Evolutionary conservation across 352 stramenopile species (phyloP).

Genomic region (Blastocystis sp.): DNA sequence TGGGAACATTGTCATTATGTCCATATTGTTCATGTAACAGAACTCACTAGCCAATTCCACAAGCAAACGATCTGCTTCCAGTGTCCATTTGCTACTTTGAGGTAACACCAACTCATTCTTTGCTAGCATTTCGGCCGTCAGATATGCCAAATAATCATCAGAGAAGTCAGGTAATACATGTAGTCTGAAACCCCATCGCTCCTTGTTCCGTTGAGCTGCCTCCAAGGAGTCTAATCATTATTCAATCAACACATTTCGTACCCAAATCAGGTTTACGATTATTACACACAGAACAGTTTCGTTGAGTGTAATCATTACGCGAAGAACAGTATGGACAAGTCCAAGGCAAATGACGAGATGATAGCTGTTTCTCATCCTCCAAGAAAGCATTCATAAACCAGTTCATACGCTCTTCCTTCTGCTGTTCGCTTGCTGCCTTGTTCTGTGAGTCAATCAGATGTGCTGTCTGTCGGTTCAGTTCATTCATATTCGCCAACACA

Average conservation of each 20-base stretch:
- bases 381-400: constrained; percentile 65
- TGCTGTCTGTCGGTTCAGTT: constrained; percentile 32
- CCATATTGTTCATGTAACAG: constrained; percentile 42
- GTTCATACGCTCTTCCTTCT: constrained; percentile 22
- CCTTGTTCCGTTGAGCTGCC: not conserved
- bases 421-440: constrained; percentile 25
- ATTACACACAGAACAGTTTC: not conserved
- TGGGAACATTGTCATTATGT: constrained; percentile 58
- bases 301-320: constrained; percentile 27
- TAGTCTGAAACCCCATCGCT: constrained; percentile 63
- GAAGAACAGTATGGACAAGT: constrained; percentile 8
- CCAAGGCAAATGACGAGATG: not conserved
- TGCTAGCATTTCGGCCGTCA: constrained; percentile 26
- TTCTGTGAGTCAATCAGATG: constrained; percentile 13
- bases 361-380: constrained; percentile 53
- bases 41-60: constrained; percentile 51
- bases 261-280: constrained; percentile 20
- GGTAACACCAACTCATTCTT: constrained; percentile 25
- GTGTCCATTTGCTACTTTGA: constrained; percentile 25
- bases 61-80: constrained; percentile 23
- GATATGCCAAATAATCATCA: not conserved
- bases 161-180: constrained; percentile 49
- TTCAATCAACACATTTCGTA: not conserved
- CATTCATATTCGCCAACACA: constrained; percentile 20
- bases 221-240: not conserved